Conservation (phyloP, 2,329 filamentous ascomycete species). For the Aureobasidium sp. region DNA sequence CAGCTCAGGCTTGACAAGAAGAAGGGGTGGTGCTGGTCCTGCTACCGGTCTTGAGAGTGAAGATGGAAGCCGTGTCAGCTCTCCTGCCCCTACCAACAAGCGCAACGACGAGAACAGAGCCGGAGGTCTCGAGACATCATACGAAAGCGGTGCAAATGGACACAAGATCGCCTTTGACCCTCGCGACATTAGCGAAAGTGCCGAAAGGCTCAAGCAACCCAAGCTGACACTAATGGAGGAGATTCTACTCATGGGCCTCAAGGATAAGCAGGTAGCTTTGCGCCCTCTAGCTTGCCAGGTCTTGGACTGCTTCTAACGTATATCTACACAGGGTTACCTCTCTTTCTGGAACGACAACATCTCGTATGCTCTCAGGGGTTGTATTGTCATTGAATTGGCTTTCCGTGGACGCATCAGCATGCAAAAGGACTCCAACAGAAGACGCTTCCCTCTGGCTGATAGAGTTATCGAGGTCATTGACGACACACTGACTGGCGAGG, state of each 20-base stretch:
- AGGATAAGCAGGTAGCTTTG: constrained; percentile 86
- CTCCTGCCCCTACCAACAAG: constrained; percentile 55
- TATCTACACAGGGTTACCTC: constrained; percentile 67
- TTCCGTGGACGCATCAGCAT: constrained; percentile 95
- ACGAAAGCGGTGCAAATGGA: constrained; percentile 84
- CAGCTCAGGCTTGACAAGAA: constrained; percentile 64
- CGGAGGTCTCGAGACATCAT: constrained; percentile 66
- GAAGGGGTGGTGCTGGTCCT: constrained; percentile 54
- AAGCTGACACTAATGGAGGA: constrained; percentile 99
- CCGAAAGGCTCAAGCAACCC: constrained; percentile 92
- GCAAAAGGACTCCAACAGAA: constrained; percentile 89
- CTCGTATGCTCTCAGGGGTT: constrained; percentile 92
- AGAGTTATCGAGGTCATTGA: constrained; percentile 95
- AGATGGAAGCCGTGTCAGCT: constrained; percentile 58
- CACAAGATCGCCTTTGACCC: constrained; percentile 99
- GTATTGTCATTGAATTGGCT: constrained; percentile 95
- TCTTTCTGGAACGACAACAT: constrained; percentile 99
- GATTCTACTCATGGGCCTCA: constrained; percentile 85
- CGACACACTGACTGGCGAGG: constrained; percentile 92
- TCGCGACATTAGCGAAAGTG: constrained; percentile 92
- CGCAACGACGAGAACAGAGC: constrained; percentile 17
- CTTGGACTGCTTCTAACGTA: not conserved
- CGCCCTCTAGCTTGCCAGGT: not conserved
- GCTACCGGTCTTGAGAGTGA: constrained; percentile 51
- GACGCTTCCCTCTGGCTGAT: constrained; percentile 88